Evolutionary conservation across 495 filamentous ascomycete species (phyloP).

Genomic region (Peziza echinospora): DNA sequence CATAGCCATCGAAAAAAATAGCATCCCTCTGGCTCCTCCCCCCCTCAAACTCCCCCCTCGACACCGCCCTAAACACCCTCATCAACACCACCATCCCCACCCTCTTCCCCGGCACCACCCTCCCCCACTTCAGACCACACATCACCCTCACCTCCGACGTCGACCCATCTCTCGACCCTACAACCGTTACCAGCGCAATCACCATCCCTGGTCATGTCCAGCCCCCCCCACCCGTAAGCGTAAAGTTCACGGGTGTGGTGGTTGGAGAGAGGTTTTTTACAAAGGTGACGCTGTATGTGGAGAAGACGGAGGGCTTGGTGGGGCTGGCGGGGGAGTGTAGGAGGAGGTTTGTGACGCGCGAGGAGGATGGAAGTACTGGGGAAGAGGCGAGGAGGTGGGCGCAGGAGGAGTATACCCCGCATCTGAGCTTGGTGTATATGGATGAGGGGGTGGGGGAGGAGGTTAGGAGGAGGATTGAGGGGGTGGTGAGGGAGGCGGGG

Average conservation of each 20-base stretch:
- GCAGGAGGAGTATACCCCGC: conserved; percentile 11
- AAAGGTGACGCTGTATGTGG: conserved; percentile 11
- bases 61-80: conserved; percentile 5
- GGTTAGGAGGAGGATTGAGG: conserved; percentile 4
- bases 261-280: conserved; percentile 18
- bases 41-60: conserved; percentile 8
- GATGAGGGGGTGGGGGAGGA: neutral
- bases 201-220: conserved; percentile 1
- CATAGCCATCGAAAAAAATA: too few relatives aligned
- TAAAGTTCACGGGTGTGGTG: conserved; percentile 6
- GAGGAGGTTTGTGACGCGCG: conserved; percentile 7
- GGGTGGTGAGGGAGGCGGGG: conserved; percentile 1
- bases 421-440: conserved; percentile 16
- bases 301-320: conserved; percentile 8
- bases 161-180: conserved; percentile 7
- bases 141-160: conserved; percentile 12
- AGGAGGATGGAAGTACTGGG: conserved; percentile 4
- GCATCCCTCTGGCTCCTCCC: conserved; percentile 13
- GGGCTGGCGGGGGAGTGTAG: conserved; percentile 15
- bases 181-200: conserved; percentile 5
- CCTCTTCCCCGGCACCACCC: conserved; percentile 10
- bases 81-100: conserved; percentile 12
- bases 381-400: conserved; percentile 9
- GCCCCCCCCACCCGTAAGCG: neutral
- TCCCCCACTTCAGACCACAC: conserved; percentile 15